A percentile compares a stretch with the other conserved stretches of the same genome.
These are phyloP conservation scores for Beauveria sp. DNA, from an alignment of 2,329 filamentous ascomycete genomes.

Conservation along the genomic window DNA sequence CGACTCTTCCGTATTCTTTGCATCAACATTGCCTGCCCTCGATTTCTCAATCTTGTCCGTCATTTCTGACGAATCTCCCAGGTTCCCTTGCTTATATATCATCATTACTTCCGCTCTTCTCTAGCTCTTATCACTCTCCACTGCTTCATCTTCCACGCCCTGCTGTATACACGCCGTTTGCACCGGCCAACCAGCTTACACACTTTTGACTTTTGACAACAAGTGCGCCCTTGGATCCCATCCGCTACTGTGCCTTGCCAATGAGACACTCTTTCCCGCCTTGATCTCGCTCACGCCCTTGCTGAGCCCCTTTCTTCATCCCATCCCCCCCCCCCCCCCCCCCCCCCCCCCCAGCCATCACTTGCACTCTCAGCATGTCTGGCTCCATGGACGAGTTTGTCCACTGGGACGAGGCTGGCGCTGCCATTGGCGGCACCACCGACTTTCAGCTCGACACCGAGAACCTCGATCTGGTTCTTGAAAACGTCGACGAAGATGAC, in stretches of 20 bases:
- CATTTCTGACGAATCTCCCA: background rate
- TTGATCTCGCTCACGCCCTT: slow-evolving; percentile 13
- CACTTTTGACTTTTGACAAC: background rate
- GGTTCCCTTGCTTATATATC: background rate
- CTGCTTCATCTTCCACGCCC: background rate
- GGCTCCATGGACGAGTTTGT: slow-evolving; percentile 56
- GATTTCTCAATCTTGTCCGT: background rate
- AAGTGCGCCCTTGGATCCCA: slow-evolving; percentile 4
- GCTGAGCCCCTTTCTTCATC: background rate
- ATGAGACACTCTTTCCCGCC: slow-evolving; percentile 17
- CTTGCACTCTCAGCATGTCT: background rate
- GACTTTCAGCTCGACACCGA: slow-evolving; percentile 21
- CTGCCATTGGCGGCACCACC: slow-evolving; percentile 23
- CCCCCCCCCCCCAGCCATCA: background rate
- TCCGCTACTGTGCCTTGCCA: slow-evolving; percentile 7
- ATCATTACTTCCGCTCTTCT: background rate
- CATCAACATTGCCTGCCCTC: background rate
- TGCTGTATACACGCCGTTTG: background rate
- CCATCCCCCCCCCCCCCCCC: too few species aligned
- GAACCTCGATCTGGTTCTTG: slow-evolving; percentile 47
- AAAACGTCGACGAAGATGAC: slow-evolving; percentile 50
- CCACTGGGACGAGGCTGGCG: slow-evolving; percentile 49
- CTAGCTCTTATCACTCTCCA: background rate
- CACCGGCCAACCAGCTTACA: slow-evolving; percentile 3
- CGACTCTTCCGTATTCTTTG: slow-evolving; percentile 4